Evolutionary conservation across 345 rosid genomes (phyloP), one percentile per base, ranked within the genome.

Genomic region (Passiflora organensis): DNA sequence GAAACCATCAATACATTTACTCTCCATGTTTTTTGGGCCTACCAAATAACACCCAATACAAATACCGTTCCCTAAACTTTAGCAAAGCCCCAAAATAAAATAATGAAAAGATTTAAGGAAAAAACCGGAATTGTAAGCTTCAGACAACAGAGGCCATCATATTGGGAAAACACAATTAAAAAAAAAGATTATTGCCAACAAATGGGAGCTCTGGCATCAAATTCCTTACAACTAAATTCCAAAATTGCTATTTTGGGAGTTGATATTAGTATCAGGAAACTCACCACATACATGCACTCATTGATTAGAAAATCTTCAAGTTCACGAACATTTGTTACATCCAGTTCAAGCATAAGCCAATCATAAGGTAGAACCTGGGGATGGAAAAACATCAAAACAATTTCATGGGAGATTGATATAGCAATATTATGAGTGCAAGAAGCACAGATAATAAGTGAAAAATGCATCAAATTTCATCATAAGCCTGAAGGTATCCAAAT

Each of bases 241-340:
- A 52, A 25, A 21, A 53, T 12, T 13, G 15, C 17, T 1, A 17
- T 8, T 13, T 9, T 3, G 32, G 20, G 42, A 60, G 41, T 38
- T 43, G 36, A 34, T 58, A 49, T n/a, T 23, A 24, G 54, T 6
- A 32, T 32, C 58, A 67, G 62, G 52, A 51, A 22, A 80, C 99
- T 38, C 76, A 89, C 99, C 75, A 71, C 82, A 59, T 89, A 89
- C 96, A 93, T 89, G 76, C 99, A 89, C 63, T 86, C 99, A 47
- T 93, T 88, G 60, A 89, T 93, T 42, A 93, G 97, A 79, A 93
- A 93, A 80, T 93, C 97, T 70, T 93, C 97, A 59, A 93, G 99
- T 65, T 93, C 89, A 63, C 99, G 94, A 10, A 89, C 94, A 85
- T 93, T 93, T 52, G 78, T 55, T 54, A 93, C 83, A 67, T 89